Conservation (phyloP, 306 rosid species). For the Betula pendula region DNA sequence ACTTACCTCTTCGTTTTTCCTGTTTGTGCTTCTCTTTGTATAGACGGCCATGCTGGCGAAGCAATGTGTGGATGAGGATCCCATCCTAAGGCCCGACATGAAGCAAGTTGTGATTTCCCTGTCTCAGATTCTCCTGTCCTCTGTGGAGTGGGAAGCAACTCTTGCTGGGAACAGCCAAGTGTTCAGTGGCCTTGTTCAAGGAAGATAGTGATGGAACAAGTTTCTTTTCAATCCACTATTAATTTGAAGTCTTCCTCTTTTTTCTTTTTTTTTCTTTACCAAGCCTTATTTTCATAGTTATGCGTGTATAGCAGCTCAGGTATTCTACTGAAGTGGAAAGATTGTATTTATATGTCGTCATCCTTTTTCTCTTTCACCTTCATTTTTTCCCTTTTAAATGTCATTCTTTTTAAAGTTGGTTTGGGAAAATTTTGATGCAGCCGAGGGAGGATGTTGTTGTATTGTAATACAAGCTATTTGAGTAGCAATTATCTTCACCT, state of each 20-base stretch:
- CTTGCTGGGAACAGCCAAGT: slow-evolving; percentile 98
- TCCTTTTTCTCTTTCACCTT: not conserved
- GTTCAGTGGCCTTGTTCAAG: slow-evolving; percentile 97
- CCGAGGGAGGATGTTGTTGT: not conserved
- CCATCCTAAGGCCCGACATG: slow-evolving; percentile 92
- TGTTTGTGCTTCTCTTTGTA: slow-evolving; percentile 10
- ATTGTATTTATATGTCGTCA: slow-evolving; percentile 16
- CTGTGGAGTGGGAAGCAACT: slow-evolving; percentile 99
- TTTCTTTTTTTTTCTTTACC: not conserved
- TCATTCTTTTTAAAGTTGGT: slow-evolving; percentile 15
- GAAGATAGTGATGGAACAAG: slow-evolving; percentile 60
- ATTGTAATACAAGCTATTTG: slow-evolving; percentile 9
- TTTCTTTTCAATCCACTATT: slow-evolving; percentile 20
- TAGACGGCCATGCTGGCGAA: slow-evolving; percentile 86
- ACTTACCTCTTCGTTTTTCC: slow-evolving; percentile 1
- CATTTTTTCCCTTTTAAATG: not conserved
- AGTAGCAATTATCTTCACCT: not conserved
- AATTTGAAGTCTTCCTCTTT: not conserved
- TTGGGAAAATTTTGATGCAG: slow-evolving; percentile 21
- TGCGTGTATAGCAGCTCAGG: slow-evolving; percentile 28
- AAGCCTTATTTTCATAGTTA: slow-evolving; percentile 10
- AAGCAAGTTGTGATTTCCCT: slow-evolving; percentile 78
- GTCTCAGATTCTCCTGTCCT: slow-evolving; percentile 87
- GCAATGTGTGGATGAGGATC: slow-evolving; percentile 95
- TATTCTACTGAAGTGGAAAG: slow-evolving; percentile 1